phyloP scores from a whole-genome alignment of 2,329 filamentous ascomycete genomes.

The Myriosclerotinia curreyana region DNA sequence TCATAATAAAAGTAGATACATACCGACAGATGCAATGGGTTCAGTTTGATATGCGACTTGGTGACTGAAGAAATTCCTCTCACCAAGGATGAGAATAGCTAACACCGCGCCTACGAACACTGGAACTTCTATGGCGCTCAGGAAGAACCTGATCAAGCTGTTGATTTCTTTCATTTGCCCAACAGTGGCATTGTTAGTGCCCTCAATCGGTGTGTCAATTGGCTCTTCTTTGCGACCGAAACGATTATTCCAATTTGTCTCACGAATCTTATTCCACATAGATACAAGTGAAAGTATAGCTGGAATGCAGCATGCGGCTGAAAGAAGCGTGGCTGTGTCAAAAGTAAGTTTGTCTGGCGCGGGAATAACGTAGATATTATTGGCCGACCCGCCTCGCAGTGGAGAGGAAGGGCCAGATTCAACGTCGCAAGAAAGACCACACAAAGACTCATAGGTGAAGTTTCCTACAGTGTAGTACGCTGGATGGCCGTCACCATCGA shows the following conservation, averaged over 20 bases:
- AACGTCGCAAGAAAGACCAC: constrained; percentile 48
- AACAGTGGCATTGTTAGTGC: constrained; percentile 54
- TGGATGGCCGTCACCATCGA: constrained; percentile 42
- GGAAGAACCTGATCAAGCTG: constrained; percentile 50
- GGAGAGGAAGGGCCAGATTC: constrained; percentile 51
- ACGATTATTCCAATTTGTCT: constrained; percentile 56
- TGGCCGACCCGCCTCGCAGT: constrained; percentile 53
- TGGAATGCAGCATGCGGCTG: constrained; percentile 63
- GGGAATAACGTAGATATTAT: constrained; percentile 62
- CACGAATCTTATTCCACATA: constrained; percentile 62
- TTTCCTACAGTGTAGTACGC: constrained; percentile 39
- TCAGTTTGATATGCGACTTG: constrained; percentile 59
- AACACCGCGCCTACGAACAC: constrained; percentile 58
- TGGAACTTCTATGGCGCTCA: constrained; percentile 55
- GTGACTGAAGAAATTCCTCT: constrained; percentile 60
- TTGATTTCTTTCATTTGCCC: constrained; percentile 54
- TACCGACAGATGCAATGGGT: constrained; percentile 59
- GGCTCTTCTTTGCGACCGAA: constrained; percentile 40
- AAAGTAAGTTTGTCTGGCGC: constrained; percentile 54
- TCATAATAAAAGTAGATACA: constrained; percentile 31
- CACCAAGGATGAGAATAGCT: constrained; percentile 58
- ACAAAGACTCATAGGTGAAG: constrained; percentile 48
- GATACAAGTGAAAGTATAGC: constrained; percentile 59
- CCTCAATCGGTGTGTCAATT: constrained; percentile 46
- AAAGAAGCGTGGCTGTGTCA: constrained; percentile 56